phyloP scores from a whole-genome alignment of 2,329 filamentous ascomycete genomes.

The Apiospora kogelbergensis region DNA sequence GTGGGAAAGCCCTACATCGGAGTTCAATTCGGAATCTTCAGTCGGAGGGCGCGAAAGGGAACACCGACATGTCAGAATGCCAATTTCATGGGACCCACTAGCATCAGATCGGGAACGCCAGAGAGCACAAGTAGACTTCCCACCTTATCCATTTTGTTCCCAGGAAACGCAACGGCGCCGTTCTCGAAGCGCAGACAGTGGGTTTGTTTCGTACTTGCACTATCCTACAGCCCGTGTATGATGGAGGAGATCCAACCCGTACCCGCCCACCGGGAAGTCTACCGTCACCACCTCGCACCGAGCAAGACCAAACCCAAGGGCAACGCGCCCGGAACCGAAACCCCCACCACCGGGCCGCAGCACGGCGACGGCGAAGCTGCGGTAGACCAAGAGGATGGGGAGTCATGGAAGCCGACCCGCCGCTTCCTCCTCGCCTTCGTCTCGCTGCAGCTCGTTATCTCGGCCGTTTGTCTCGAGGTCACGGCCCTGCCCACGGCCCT shows the following conservation, averaged over 20 bases:
- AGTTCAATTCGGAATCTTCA: neutral
- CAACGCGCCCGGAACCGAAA: too few relatives aligned
- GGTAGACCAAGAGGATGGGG: neutral
- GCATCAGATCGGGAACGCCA: neutral
- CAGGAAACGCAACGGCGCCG: neutral
- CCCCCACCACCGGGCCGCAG: neutral
- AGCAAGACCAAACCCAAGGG: neutral
- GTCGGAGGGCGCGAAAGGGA: neutral
- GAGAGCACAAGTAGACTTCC: neutral
- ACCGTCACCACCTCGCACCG: neutral
- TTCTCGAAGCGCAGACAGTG: neutral
- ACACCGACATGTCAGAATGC: neutral
- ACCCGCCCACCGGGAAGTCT: neutral
- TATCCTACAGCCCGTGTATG: neutral
- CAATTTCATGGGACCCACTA: neutral
- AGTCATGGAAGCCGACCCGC: conserved; percentile 27
- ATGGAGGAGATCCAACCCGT: neutral
- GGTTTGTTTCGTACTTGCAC: too few relatives aligned
- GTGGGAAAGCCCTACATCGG: neutral
- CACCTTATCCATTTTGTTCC: neutral
- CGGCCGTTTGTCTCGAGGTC: conserved; percentile 65
- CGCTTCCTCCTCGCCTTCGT: conserved; percentile 48
- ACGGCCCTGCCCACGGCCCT: conserved; percentile 65
- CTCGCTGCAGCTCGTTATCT: conserved; percentile 52
- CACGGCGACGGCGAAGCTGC: neutral